phyloP scores from a whole-genome alignment of 805 yeast species.

The Ogataea nakhonphanomensis region DNA sequence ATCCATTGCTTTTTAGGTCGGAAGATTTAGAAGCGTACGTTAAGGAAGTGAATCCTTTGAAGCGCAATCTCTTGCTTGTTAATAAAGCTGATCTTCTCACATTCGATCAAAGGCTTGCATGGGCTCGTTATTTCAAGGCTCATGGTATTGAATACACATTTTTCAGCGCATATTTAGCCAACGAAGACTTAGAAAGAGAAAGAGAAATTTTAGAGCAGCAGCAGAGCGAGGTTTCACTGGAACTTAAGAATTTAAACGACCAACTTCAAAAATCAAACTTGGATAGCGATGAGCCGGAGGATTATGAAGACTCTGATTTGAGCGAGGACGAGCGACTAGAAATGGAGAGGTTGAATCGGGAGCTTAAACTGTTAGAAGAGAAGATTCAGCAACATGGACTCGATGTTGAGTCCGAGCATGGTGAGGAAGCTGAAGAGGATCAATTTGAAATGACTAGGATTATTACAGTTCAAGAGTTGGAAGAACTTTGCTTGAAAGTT shows the following conservation, averaged over 20 bases:
- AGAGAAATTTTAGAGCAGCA: conserved; percentile 30
- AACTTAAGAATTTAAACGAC: background rate
- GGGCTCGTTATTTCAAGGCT: conserved; percentile 81
- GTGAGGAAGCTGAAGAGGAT: conserved; percentile 25
- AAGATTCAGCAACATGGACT: conserved; percentile 1
- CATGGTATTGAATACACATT: conserved; percentile 79
- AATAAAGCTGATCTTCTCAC: conserved; percentile 91
- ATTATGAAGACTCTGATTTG: conserved; percentile 12
- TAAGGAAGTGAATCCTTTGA: conserved; percentile 66
- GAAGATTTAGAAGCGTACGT: conserved; percentile 81
- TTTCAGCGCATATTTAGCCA: conserved; percentile 87
- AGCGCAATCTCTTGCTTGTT: conserved; percentile 77
- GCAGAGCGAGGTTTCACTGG: background rate
- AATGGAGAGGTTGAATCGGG: conserved; percentile 16
- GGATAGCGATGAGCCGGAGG: conserved; percentile 15
- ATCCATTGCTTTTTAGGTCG: conserved; percentile 86
- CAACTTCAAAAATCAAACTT: background rate
- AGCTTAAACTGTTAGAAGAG: conserved; percentile 23
- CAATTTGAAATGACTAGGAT: conserved; percentile 57
- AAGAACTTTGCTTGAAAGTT: conserved; percentile 65
- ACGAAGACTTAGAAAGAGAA: conserved; percentile 66
- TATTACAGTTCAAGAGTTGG: conserved; percentile 79
- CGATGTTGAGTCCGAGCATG: conserved; percentile 22
- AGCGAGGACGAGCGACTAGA: conserved; percentile 21
- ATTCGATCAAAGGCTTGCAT: conserved; percentile 66